Conservation (phyloP, 306 rosid species). For the Prunus mira region DNA sequence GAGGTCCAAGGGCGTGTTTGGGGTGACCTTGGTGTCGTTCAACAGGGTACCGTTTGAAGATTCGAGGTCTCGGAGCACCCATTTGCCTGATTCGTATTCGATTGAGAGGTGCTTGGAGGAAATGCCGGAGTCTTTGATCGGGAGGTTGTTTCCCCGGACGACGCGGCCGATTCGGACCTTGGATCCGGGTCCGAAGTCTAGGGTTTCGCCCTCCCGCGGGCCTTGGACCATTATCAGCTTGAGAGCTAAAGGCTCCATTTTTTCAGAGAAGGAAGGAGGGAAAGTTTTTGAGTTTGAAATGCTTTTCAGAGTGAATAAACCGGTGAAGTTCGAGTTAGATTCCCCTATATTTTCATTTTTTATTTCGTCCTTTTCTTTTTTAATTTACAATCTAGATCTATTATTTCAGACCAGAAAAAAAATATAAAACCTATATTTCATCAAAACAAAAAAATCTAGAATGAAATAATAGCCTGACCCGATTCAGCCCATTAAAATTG, state of each 20-base stretch:
- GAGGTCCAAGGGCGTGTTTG: slow-evolving; percentile 39
- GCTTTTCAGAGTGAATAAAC: not conserved
- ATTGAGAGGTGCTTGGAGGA: slow-evolving; percentile 75
- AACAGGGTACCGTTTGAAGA: slow-evolving; percentile 82
- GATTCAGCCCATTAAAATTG: no score
- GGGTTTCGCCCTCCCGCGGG: slow-evolving; percentile 61
- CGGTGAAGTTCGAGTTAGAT: no score
- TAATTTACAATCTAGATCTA: no score
- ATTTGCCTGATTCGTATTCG: slow-evolving; percentile 31
- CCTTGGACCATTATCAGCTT: slow-evolving; percentile 53
- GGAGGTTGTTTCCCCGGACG: slow-evolving; percentile 57
- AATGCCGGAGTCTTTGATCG: slow-evolving; percentile 70
- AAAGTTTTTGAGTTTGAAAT: not conserved
- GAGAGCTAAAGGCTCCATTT: slow-evolving; percentile 49
- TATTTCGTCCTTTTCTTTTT: no score
- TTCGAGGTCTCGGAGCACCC: slow-evolving; percentile 70
- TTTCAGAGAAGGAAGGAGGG: not conserved
- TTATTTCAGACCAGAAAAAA: no score
- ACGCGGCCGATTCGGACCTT: slow-evolving; percentile 60
- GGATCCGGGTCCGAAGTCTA: slow-evolving; percentile 42
- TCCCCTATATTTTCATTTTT: no score
- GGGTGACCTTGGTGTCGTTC: slow-evolving; percentile 34
- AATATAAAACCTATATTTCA: no score
- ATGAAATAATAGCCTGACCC: no score
- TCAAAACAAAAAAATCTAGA: no score